A percentile compares a stretch with the other conserved stretches of the same genome.
Conservation (phyloP, 2,329 filamentous ascomycete species). For the Fusarium illudens region DNA sequence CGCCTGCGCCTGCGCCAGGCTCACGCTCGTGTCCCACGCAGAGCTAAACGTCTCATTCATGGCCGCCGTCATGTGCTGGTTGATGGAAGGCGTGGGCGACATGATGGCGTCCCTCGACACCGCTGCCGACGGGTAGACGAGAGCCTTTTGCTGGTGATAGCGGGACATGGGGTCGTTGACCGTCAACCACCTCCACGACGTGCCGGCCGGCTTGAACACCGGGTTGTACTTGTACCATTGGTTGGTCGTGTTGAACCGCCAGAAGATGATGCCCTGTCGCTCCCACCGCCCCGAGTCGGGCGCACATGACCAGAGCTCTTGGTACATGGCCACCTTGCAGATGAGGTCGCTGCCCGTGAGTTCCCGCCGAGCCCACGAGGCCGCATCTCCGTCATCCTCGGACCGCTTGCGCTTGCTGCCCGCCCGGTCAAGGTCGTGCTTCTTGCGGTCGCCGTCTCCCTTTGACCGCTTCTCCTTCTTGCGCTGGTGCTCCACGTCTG, state of each 20-base stretch:
- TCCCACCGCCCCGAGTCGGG: constrained; percentile 60
- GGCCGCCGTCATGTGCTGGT: constrained; percentile 61
- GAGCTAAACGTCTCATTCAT: constrained; percentile 67
- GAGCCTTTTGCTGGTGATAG: constrained; percentile 62
- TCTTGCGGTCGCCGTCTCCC: constrained; percentile 48
- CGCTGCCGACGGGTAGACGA: constrained; percentile 48
- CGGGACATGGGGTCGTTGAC: constrained; percentile 67
- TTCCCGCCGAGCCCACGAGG: constrained; percentile 51
- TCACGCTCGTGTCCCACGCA: constrained; percentile 54
- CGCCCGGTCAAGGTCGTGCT: constrained; percentile 46
- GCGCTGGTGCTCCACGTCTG: constrained; percentile 53
- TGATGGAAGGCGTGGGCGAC: constrained; percentile 60
- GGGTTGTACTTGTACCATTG: constrained; percentile 60
- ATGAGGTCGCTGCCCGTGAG: constrained; percentile 64
- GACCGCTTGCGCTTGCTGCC: constrained; percentile 52
- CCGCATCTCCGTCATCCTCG: constrained; percentile 52
- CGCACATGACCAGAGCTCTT: constrained; percentile 68
- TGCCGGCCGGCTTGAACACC: constrained; percentile 61
- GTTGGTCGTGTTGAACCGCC: constrained; percentile 67
- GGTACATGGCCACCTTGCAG: constrained; percentile 71
- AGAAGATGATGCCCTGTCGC: constrained; percentile 68
- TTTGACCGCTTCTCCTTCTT: constrained; percentile 50
- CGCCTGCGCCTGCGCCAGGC: too few species aligned
- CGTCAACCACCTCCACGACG: constrained; percentile 69
- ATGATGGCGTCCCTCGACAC: constrained; percentile 57